Evolutionary conservation across 2,329 filamentous ascomycete genomes (phyloP), one percentile per base, ranked within the genome.

Genomic region (Trichoderma brevicompactum): DNA sequence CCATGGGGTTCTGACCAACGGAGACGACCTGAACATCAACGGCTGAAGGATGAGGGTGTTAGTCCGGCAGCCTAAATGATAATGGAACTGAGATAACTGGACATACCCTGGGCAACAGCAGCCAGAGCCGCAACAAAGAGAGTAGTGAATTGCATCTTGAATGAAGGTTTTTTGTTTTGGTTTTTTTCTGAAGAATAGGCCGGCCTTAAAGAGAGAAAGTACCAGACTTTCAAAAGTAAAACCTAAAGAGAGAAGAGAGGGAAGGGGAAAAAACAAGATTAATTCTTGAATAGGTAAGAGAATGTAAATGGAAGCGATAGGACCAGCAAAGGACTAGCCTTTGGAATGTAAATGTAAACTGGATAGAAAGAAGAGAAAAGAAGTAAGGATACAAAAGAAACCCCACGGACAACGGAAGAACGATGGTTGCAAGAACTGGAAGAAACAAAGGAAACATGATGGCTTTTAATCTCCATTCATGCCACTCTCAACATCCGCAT

Each of bases 21-120:
- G 85, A 84, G 64, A 92, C 86, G 66, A 89, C 85, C 71, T 91
- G 87, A 43, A 88, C 83, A 34, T 78, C 67, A 61, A 76, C 66
- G 56, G 77, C 78, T 79, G 50, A 7, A n/a, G 10, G 19, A 34
- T 38, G 6, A 15, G 46, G 15, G 50, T 28, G 53, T 66, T 46
- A 66, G 19, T 5, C 8, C 10, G 5, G 38, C 5, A 5, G 8
- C 44, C n/a, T 32, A 17, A 36, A 36, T 36, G 17, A 12, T 23
- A 50, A n/a, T 19, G 13, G 10, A 48, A 5, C 28, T 23, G 32
- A 7, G 9, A 69, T 32, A 48, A 34, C 4, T 38, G n/a, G 43
- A 46, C 77, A 46, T 79, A 83, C 81, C 81, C 72, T 81, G 78
- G 66, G 80, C 81, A 67, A 80, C 65, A 73, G 81, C 77, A 73